phyloP scores from a whole-genome alignment of 176 grass and related monocot genomes.

The Triticum urartu region DNA sequence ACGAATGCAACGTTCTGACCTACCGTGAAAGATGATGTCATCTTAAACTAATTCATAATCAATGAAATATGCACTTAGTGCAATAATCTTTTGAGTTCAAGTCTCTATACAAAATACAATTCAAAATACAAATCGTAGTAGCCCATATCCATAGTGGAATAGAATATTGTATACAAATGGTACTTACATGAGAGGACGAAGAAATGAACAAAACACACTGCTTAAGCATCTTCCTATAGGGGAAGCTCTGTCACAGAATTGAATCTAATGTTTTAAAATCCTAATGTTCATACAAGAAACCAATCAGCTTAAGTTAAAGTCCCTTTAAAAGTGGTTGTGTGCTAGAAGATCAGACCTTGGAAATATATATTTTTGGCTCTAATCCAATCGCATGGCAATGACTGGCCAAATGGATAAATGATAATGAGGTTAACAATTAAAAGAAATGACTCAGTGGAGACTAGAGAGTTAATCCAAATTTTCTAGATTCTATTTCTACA shows the following conservation, averaged over 20 bases:
- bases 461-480: no score
- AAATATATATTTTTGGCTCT: constrained; percentile 8
- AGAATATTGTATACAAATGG: background rate
- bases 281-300: constrained; percentile 36
- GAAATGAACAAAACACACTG: constrained; percentile 48
- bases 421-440: no score
- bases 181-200: background rate
- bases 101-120: constrained; percentile 53
- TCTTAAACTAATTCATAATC: no score
- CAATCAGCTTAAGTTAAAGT: no score
- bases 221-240: constrained; percentile 67
- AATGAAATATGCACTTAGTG: no score
- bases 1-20: no score
- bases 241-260: constrained; percentile 88
- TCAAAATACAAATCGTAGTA: constrained; percentile 33
- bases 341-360: constrained; percentile 66
- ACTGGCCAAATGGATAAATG: no score
- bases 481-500: no score
- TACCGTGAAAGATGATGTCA: no score
- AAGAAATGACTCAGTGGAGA: no score
- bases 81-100: constrained; percentile 83
- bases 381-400: no score
- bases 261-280: constrained; percentile 93
- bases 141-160: background rate
- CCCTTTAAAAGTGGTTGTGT: no score